These are phyloP conservation scores for Ceratocystis colombiana DNA, from an alignment of 2,329 filamentous ascomycete species.

Conservation along the genomic window DNA sequence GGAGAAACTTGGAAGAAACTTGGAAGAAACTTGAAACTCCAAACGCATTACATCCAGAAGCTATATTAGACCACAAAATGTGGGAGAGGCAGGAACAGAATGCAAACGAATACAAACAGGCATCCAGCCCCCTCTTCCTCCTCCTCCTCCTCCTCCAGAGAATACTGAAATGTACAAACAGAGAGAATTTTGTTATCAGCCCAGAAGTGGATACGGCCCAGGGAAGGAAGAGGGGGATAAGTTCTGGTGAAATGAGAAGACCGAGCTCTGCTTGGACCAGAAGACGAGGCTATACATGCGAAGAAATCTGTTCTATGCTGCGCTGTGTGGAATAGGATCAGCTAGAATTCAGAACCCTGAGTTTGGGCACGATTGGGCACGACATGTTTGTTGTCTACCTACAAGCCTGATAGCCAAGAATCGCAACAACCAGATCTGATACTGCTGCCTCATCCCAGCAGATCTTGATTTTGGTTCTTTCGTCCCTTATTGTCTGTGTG, in stretches of 20 bases:
- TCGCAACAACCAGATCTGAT: background rate
- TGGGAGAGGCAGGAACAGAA: background rate
- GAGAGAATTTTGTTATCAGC: background rate
- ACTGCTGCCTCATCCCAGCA: background rate
- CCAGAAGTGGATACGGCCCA: conserved; percentile 9
- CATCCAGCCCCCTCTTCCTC: too few relatives aligned
- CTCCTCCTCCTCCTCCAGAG: background rate
- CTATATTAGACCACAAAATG: background rate
- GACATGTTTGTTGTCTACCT: background rate
- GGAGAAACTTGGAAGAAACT: conserved; percentile 2
- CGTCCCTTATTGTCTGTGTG: background rate
- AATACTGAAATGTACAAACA: conserved; percentile 8
- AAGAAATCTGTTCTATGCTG: background rate
- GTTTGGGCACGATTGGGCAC: background rate
- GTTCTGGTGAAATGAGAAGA: conserved; percentile 11
- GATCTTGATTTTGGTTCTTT: background rate
- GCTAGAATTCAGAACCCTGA: background rate
- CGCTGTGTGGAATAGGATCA: background rate
- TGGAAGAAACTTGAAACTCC: conserved; percentile 8
- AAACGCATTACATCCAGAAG: conserved; percentile 12
- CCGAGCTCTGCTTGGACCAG: conserved; percentile 11
- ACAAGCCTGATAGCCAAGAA: background rate
- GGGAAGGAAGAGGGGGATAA: background rate
- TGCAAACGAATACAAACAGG: too few relatives aligned
- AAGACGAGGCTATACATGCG: background rate